Percentiles rank a stretch among this genome's conserved stretches.
Evolutionary conservation across 1,139 yeast species (phyloP).

Genomic region (Debaryomyces sp.): DNA sequence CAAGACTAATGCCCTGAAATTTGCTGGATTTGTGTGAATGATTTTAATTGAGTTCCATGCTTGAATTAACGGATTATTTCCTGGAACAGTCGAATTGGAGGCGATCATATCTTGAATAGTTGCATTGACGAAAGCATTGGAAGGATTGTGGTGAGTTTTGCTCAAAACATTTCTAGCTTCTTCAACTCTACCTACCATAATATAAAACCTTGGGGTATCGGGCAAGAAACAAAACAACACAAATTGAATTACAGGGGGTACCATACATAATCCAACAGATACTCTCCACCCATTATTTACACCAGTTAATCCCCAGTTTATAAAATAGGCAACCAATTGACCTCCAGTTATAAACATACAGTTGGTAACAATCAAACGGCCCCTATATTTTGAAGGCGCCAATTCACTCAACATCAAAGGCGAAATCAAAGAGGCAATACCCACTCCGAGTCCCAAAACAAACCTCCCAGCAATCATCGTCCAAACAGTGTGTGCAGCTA

Average conservation of each 20-base stretch:
- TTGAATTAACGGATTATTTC: constrained; percentile 53
- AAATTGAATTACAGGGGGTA: constrained; percentile 84
- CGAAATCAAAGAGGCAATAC: constrained; percentile 87
- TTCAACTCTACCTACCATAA: constrained; percentile 65
- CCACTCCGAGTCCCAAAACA: constrained; percentile 94
- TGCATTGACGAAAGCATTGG: constrained; percentile 57
- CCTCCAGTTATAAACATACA: constrained; percentile 86
- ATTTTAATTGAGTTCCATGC: constrained; percentile 66
- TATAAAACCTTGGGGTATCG: constrained; percentile 90
- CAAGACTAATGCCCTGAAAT: constrained; percentile 82
- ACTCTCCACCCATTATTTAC: constrained; percentile 91
- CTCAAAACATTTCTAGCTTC: constrained; percentile 68
- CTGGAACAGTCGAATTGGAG: constrained; percentile 66
- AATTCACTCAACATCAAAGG: constrained; percentile 90
- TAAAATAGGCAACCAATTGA: constrained; percentile 86
- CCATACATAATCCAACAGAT: constrained; percentile 83
- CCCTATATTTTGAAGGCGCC: constrained; percentile 91
- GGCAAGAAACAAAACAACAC: constrained; percentile 82
- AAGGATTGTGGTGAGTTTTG: constrained; percentile 58
- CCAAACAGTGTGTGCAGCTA: constrained; percentile 81
- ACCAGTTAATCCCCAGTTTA: constrained; percentile 83
- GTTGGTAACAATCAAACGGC: constrained; percentile 72
- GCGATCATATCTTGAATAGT: constrained; percentile 61
- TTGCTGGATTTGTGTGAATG: constrained; percentile 75
- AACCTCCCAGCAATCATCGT: constrained; percentile 90